phyloP scores from a whole-genome alignment of 176 grass and related monocot species.

The Hsuehochloa calcarea region DNA sequence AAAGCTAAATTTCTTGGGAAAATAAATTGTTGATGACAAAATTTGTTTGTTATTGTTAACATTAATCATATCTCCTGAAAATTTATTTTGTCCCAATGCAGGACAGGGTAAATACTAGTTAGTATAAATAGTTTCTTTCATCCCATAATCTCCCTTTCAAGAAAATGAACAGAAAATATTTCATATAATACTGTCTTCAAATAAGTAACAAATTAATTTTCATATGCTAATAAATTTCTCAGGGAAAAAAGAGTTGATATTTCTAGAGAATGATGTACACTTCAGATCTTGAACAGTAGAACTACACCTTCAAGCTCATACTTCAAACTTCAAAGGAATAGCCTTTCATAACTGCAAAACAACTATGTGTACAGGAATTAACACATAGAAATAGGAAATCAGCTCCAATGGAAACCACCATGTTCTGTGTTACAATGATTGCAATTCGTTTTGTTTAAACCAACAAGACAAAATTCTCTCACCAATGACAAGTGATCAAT shows the following conservation, averaged over 20 bases:
- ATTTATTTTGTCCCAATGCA: not conserved
- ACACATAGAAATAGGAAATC: slow-evolving; percentile 21
- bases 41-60: not conserved
- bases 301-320: not conserved
- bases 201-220: not conserved
- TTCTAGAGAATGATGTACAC: not conserved
- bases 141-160: not conserved
- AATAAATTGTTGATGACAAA: not conserved
- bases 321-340: not conserved
- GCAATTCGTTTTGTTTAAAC: slow-evolving; percentile 18
- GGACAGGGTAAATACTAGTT: not conserved
- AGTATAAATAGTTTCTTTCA: not conserved
- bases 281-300: not conserved
- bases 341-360: not conserved
- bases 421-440: slow-evolving; percentile 42
- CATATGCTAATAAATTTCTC: not conserved
- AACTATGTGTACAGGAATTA: not conserved
- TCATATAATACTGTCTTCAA: no score
- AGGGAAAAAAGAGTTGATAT: not conserved
- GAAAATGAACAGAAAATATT: not conserved
- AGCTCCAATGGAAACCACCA: slow-evolving; percentile 22
- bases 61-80: not conserved
- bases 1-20: not conserved
- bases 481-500: slow-evolving; percentile 46
- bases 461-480: slow-evolving; percentile 56